Evolutionary conservation across 176 grass and related monocot species (phyloP), one percentile per base, ranked within the genome.

Genomic region (Neostapfia colusana): DNA sequence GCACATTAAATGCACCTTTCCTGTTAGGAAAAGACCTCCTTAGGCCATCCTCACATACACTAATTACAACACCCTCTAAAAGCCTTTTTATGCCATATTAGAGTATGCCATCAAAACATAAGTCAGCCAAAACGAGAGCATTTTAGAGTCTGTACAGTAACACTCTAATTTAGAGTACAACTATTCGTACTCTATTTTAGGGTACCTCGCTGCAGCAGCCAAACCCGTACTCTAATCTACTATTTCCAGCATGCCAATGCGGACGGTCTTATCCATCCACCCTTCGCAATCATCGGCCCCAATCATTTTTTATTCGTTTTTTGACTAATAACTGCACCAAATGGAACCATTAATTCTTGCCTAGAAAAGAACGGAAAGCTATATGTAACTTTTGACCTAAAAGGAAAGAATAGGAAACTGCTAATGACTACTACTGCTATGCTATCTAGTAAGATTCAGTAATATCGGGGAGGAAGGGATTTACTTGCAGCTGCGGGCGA

Each of bases 401-500:
- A 50, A n/a, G 16, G 26, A 16, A 66, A 60, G 27, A 39, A 82
- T 11, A 6, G 48, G 66, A 10, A 44, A 77, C 16, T 53, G 38
- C n/a, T 57, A 62, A 56, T 54, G 46, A n/a, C 4, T 76, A 51
- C 45, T 16, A 48, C 45, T 48, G 45, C 8, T 17, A 11, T 48
- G 45, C 8, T 17, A 11, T 23, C 28, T 27, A 61, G 17, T 45
- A 28, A 3, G 3, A 27, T 48, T 58, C 4, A 40, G n/a, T 14
- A 31, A 63, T 11, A 15, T 46, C 61, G 39, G n/a, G 27, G 18
- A n/a, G 23, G 31, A 20, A 2, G 25, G 40, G 54, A 62, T 50
- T 72, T 89, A 93, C 94, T 81, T 93, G 95, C 95, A 99, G 37
- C 61, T 63, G 41, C 89, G 77, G 14, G 89, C 87, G 36, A 99